Conservation (phyloP, 352 stramenopile genomes). For the Pythium scleroteichum region DNA sequence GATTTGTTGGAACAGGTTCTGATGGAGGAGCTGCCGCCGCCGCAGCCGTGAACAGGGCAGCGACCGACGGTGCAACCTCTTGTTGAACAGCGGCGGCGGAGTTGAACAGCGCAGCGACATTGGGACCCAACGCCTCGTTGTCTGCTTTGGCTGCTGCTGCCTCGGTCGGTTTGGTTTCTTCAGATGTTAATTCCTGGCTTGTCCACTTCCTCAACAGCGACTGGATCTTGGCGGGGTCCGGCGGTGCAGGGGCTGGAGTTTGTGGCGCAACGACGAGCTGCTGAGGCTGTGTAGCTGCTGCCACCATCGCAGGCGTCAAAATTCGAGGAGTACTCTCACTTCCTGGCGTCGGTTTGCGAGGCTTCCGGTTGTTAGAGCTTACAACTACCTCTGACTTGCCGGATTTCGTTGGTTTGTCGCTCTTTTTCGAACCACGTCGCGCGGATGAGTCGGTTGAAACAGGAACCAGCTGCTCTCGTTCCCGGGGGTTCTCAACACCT, state of each 20-base stretch:
- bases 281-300: slow-evolving; percentile 1
- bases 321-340: slow-evolving; percentile 7
- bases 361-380: slow-evolving; percentile 24
- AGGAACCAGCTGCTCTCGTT: slow-evolving; percentile 2
- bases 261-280: slow-evolving; percentile 1
- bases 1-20: slow-evolving; percentile 15
- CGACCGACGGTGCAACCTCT: slow-evolving; percentile 42
- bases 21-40: slow-evolving; percentile 13
- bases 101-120: slow-evolving; percentile 48
- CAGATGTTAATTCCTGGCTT: slow-evolving; percentile 25
- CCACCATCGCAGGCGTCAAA: slow-evolving; percentile 15
- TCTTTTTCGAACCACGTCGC: slow-evolving; percentile 2
- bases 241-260: slow-evolving; percentile 30
- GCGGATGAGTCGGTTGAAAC: neutral
- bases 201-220: slow-evolving; percentile 68
- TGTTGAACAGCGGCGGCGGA: slow-evolving; percentile 29
- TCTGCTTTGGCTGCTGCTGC: neutral
- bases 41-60: slow-evolving; percentile 43
- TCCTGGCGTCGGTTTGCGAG: slow-evolving; percentile 18
- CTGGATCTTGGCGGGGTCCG: slow-evolving; percentile 62
- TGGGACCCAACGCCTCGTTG: slow-evolving; percentile 33
- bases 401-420: slow-evolving; percentile 14
- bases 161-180: slow-evolving; percentile 11
- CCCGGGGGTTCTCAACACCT: slow-evolving; percentile 20
- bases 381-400: slow-evolving; percentile 11